Evolutionary conservation across 1,139 yeast genomes (phyloP), one percentile per base, ranked within the genome.

Genomic region (Taphrina confusa): DNA sequence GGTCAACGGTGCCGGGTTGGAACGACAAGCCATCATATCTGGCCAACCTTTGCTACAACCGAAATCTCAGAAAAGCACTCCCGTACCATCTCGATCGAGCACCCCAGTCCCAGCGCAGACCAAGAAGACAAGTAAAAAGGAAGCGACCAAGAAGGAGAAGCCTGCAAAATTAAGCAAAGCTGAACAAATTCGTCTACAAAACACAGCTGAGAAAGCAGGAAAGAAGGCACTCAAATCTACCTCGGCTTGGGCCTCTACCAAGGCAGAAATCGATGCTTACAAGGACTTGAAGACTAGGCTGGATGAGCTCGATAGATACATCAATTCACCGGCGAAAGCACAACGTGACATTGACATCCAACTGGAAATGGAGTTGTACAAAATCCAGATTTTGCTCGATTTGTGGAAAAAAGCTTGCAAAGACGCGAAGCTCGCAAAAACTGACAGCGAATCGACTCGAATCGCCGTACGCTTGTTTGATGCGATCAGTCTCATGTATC

Each of bases 321-420:
- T 60, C 25, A 37, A 54, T 34, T 42, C 47, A 8, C 39, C 46
- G 2, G 40, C 49, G 11, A 54, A 54, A 22, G 44, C 50, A 18
- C 47, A 50, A 33, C 59, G 55, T 20, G 62, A 60, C 30, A 47
- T 51, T 23, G 50, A 54, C 33, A 60, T 60, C 20, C 61, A 60
- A 34, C 23, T 40, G 20, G 62, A 60, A 45, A 60, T 60, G 62
- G 61, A 59, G 14, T 14, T 60, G 20, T 60, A 60, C 47, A 50
- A 44, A 18, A 60, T 60, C 30, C 60, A 57, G 39, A 56, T 60
- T n/a, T 30, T 60, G 46, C 50, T 60, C 14, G 57, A 51, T 28
- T 18, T 49, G n/a, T 60, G 62, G 62, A 42, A 56, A n/a, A 51
- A 51, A 23, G 51, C 30, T 18, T 60, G 62, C 44, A 54, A 54